Percentiles rank a stretch among this genome's conserved stretches.
Evolutionary conservation across 1,139 yeast genomes (phyloP).

Genomic region (Blastobotrys illinoisensis): DNA sequence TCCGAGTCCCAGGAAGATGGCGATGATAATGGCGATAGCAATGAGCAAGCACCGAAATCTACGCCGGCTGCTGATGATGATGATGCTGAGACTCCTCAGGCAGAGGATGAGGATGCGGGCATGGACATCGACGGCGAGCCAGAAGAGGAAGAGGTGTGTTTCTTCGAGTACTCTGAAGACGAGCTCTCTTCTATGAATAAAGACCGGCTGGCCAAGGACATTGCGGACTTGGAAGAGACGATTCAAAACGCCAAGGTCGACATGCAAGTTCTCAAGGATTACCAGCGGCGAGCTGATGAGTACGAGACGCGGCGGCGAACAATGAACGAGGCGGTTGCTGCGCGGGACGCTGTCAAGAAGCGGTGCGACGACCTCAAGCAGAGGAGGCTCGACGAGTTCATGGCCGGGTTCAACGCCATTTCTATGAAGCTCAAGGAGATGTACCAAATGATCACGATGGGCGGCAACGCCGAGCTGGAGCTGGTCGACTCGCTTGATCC

Average conservation of each 20-base stretch:
- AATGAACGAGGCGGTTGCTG: constrained; percentile 58
- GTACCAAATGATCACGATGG: constrained; percentile 99
- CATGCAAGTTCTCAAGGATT: constrained; percentile 70
- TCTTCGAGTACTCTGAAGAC: constrained; percentile 41
- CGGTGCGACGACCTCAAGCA: constrained; percentile 66
- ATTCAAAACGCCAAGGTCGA: constrained; percentile 61
- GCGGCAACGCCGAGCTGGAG: constrained; percentile 97
- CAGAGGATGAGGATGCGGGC: constrained; percentile 17
- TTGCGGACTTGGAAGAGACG: constrained; percentile 51
- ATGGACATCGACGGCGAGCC: constrained; percentile 14
- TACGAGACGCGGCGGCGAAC: constrained; percentile 58
- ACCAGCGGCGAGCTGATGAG: constrained; percentile 61
- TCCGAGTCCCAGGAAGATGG: constrained; percentile 10
- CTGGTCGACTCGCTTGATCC: constrained; percentile 95
- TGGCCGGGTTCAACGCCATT: constrained; percentile 85
- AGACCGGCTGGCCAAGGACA: constrained; percentile 46
- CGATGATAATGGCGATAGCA: constrained; percentile 10
- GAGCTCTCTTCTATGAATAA: constrained; percentile 50
- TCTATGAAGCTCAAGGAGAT: constrained; percentile 88
- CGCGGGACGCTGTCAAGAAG: constrained; percentile 61
- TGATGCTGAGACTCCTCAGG: constrained; percentile 14
- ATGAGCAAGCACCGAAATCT: constrained; percentile 5
- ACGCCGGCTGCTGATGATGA: constrained; percentile 10
- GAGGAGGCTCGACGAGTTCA: constrained; percentile 78
- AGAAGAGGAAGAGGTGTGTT: constrained; percentile 6